These are phyloP conservation scores for Aspergillus calidoustus DNA, from an alignment of 2,329 filamentous ascomycete species.

Conservation along the genomic window DNA sequence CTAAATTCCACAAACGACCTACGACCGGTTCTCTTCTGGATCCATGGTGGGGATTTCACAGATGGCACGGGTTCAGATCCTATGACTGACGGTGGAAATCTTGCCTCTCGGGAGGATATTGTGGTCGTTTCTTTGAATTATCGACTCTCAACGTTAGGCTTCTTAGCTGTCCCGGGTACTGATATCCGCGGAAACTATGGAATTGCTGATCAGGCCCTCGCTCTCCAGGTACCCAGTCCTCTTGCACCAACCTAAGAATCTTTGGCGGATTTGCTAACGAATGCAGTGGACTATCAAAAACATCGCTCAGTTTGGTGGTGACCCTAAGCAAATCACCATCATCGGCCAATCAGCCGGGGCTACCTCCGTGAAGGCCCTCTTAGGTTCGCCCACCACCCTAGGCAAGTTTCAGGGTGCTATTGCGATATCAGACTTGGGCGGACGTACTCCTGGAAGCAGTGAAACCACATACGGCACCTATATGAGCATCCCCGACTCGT, in stretches of 20 bases:
- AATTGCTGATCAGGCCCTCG: constrained; percentile 56
- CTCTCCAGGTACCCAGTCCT: constrained; percentile 40
- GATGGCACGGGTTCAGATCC: constrained; percentile 47
- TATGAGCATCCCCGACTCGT: constrained; percentile 59
- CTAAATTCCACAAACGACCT: constrained; percentile 44
- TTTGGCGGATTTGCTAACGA: constrained; percentile 8
- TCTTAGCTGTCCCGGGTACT: constrained; percentile 60
- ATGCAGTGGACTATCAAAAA: constrained; percentile 50
- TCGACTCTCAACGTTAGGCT: constrained; percentile 61
- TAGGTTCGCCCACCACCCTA: constrained; percentile 25
- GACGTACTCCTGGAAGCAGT: constrained; percentile 60
- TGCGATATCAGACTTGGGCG: constrained; percentile 51
- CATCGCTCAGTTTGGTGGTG: constrained; percentile 54
- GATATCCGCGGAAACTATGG: constrained; percentile 59
- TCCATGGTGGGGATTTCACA: constrained; percentile 63
- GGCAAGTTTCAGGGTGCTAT: constrained; percentile 24
- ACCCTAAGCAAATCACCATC: constrained; percentile 51
- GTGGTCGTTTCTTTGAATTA: constrained; percentile 65
- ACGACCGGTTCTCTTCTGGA: constrained; percentile 56
- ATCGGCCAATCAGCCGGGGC: constrained; percentile 56
- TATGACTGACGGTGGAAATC: constrained; percentile 56
- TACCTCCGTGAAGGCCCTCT: constrained; percentile 58
- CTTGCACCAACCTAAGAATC: background rate
- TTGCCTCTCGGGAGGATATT: constrained; percentile 62
- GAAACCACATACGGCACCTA: constrained; percentile 56